A percentile compares a stretch with the other conserved stretches of the same genome.
phyloP scores from a whole-genome alignment of 306 rosid species.

The cucumber (Cucumis sativus) region DNA sequence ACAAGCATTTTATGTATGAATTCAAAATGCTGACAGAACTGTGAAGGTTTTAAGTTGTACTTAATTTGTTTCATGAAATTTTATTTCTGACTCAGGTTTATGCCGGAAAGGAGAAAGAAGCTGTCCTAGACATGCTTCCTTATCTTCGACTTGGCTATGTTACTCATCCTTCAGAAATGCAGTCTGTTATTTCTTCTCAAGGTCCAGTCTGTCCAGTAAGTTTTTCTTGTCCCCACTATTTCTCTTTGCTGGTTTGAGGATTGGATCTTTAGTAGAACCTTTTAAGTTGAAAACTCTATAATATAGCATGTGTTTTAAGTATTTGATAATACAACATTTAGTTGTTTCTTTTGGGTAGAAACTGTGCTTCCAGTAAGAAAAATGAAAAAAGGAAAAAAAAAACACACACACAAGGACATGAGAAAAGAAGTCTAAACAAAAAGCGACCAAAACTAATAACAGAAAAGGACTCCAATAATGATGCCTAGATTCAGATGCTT shows the following conservation, averaged over 20 bases:
- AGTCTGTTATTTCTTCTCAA: constrained; percentile 86
- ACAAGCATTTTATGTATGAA: constrained; percentile 57
- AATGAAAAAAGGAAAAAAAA: too few relatives aligned
- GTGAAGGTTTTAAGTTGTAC: not conserved
- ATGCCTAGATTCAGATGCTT: not conserved
- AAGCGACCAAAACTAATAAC: too few relatives aligned
- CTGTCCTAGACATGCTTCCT: constrained; percentile 74
- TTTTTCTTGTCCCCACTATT: constrained; percentile 4
- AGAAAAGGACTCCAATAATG: too few relatives aligned
- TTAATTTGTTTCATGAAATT: constrained; percentile 7
- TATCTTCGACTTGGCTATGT: constrained; percentile 88
- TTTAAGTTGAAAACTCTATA: not conserved
- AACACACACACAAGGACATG: too few relatives aligned
- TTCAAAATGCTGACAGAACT: constrained; percentile 12
- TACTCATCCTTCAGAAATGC: constrained; percentile 92
- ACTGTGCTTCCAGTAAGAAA: too few relatives aligned
- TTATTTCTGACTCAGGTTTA: constrained; percentile 36
- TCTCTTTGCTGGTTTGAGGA: not conserved
- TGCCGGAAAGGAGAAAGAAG: constrained; percentile 77
- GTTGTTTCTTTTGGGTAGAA: not conserved
- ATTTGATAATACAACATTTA: not conserved
- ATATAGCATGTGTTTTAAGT: not conserved
- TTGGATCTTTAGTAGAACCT: not conserved
- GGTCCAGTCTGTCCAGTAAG: constrained; percentile 97
- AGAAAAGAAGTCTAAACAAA: too few relatives aligned